Base-by-base conservation (phyloP, 31 red algal species). In the Odonthalia washingtoniensis region DNA sequence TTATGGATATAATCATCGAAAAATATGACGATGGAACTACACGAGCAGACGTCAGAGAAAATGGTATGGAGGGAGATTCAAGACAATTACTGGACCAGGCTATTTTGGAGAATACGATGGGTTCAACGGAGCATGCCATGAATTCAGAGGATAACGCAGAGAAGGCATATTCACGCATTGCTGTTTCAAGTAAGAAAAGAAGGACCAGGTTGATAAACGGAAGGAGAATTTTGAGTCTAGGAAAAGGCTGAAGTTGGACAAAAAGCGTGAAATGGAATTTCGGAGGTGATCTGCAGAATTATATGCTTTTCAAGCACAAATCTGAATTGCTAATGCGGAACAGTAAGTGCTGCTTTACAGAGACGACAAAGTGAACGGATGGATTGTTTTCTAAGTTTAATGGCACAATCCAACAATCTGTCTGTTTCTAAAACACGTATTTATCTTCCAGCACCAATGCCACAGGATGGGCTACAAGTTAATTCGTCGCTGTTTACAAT, bases 331-430 rank as follows among this genome's bases (percentile, higher is more conserved):
- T 75, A 86, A 26, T n/a, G 69, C 4, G 72, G 44, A 5, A 65
- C 6, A 5, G 67, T 70, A 21, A 86, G 72, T 40, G 70, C 46
- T 37, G 83, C 67, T 38, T 2, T 64, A 40, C 61, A 64, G 36
- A 41, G 57, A 68, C 0, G 57, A 68, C 78, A 82, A 31, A 43
- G 2, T 39, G 78, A 82, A 37, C 78, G 66, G 53, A 65, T 82
- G n/a, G 61, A 39, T 32, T 1, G 38, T 32, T 62, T 80, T 3
- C 21, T 64, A 5, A 63, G 1, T 34, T 14, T 80, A 40, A 61
- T 36, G 3, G 77, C 77, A 35, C 3, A 64, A 63, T n/a, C 32
- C 35, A 27, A 80, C 40, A 82, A 82, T 26, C 61, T 82, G 5
- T 4, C 31, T 2, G 78, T 33, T 5, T 37, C 17, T 41, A 40